Conservation (phyloP, 2,329 filamentous ascomycete species). For the Lachnellula subtilissima region DNA sequence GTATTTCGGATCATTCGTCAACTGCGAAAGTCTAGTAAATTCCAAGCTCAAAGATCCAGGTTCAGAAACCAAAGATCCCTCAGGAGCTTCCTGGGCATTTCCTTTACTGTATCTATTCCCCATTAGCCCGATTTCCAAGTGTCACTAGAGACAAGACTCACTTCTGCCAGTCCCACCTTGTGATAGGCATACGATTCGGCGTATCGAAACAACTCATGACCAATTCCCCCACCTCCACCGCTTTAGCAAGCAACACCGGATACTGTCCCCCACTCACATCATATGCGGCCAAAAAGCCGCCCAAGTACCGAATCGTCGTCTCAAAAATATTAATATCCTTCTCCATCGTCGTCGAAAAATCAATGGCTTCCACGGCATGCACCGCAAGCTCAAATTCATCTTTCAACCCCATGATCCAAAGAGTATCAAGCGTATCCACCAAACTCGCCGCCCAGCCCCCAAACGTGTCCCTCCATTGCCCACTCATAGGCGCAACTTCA, state of each 20-base stretch:
- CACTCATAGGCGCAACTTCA: constrained; percentile 71
- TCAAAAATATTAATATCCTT: constrained; percentile 62
- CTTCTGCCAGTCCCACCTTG: constrained; percentile 41
- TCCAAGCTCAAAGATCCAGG: constrained; percentile 54
- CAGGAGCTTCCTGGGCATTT: constrained; percentile 55
- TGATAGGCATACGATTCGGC: constrained; percentile 83
- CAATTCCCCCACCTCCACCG: constrained; percentile 65
- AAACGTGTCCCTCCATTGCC: constrained; percentile 70
- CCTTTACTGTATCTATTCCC: constrained; percentile 33
- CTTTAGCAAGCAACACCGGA: constrained; percentile 61
- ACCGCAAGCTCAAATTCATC: constrained; percentile 77
- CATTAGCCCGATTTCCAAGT: constrained; percentile 37
- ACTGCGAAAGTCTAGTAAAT: constrained; percentile 59
- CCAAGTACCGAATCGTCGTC: constrained; percentile 85
- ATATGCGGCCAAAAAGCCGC: constrained; percentile 79
- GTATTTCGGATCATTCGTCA: constrained; percentile 57
- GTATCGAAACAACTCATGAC: constrained; percentile 74
- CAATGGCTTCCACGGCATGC: constrained; percentile 63
- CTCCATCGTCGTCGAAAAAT: constrained; percentile 64
- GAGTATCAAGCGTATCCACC: constrained; percentile 75
- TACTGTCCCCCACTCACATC: constrained; percentile 74
- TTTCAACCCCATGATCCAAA: constrained; percentile 81
- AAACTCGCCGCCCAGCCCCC: constrained; percentile 87
- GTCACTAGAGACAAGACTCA: constrained; percentile 35
- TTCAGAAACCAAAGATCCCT: constrained; percentile 52